Evolutionary conservation across 2,329 filamentous ascomycete species (phyloP), one percentile per base, ranked within the genome.

Genomic region (Trichophaea hybrida): DNA sequence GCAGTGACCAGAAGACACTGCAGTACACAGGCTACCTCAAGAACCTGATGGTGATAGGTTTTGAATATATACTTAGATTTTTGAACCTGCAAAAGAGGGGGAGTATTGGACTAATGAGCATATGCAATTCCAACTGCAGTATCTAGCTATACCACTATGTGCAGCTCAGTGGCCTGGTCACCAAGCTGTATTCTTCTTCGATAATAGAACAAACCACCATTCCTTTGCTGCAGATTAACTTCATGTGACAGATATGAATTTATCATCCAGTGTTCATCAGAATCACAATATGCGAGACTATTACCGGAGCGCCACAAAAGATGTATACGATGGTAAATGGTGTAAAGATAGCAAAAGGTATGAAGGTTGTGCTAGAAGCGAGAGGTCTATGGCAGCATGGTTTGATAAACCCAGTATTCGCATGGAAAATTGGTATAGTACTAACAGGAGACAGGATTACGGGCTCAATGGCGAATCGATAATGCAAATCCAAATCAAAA

Each of bases 141-240:
- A 53, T 8, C 24, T 40, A 13, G 50, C 38, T 6, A 53, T 59
- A n/a, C 57, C 37, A 2, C 31, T 55, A 15, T 55, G 54, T 40
- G 37, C 54, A 13, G 10, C 12, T 12, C 34, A 17, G 6, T 35
- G 32, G 54, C 49, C 37, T 7, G 50, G 37, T 8, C 51, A 49
- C 17, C 57, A 59, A 33, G 35, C 34, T n/a, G 13, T 54, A 5
- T 59, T 59, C 24, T 15, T 55, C 34, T 59, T 59, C 31, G 57
- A 59, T 46, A 59, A 59, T 31, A 49, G 49, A 5, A 53, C 57
- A 1, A 32, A 10, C 12, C 57, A 59, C 40, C 5, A 33, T 44
- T 17, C 49, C 6, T 59, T 12, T 59, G 57, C 57, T n/a, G 8
- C 32, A 24, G 50, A 59, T 48, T 48, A 17, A 44, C 50, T 59